Evolutionary conservation across 345 rosid genomes (phyloP), one percentile per base, ranked within the genome.

Genomic region (Angophora floribunda): DNA sequence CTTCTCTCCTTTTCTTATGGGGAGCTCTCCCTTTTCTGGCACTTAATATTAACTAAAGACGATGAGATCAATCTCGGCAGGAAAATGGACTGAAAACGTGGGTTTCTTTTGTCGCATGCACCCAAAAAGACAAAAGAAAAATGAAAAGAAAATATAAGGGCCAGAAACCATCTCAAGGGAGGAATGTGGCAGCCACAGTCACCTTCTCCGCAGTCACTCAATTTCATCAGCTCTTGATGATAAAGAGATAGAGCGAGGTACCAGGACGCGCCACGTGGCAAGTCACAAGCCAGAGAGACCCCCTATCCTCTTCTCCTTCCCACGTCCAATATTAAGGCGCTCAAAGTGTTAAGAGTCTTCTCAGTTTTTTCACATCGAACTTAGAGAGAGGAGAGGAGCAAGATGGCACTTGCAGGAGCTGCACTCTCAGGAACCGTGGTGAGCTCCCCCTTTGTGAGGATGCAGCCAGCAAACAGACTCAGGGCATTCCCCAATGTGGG

Each of bases 361-460:
- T 22, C 53, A 30, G 53, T 50, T 49, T 44, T 52, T 45, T 44
- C 82, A 3, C 61, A 52, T n/a, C n/a, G 24, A 28, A 14, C 53
- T 28, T 41, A 3, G 59, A 52, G 32, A 51, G 32, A 49, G 55
- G 15, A 26, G 86, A 51, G 52, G 59, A 52, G 30, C 24, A 22
- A 30, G 22, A 86, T 86, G 87, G 87, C 49, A 70, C 57, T 51
- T 4, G 50, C 51, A 85, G 90, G 95, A 87, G 96, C 99, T 45
- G 36, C 93, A 63, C 94, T 95, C 87, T 90, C 99, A 51, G 91
- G 93, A 86, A 93, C 96, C 91, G 90, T 94, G 87, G 87, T 95
- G 17, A 95, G 95, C 94, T 91, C 98, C 50, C 88, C 95, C 86
- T 96, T 96, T 87, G 61, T 94, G 86, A 91, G 95, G 87, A 91